Evolutionary conservation across 2,329 filamentous ascomycete genomes (phyloP), one percentile per base, ranked within the genome.

Genomic region (Thielaviopsis populi): DNA sequence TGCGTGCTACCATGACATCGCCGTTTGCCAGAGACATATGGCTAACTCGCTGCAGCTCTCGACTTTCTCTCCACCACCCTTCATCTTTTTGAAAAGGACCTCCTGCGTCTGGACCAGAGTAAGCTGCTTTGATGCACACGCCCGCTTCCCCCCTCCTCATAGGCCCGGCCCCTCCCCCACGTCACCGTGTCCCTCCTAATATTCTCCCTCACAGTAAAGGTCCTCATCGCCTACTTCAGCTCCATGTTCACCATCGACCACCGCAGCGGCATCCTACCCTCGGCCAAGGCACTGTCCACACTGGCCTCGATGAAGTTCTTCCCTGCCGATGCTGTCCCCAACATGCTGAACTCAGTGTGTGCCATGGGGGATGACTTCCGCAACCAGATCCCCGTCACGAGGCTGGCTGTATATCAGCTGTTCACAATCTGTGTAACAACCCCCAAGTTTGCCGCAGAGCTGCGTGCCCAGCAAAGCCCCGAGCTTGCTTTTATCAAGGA

Each of bases 231-330:
- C 42, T 84, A 83, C 72, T 84, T 84, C 64, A 77, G 78, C 15
- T 78, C 79, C 65, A 80, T 83, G 75, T 83, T 83, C 67, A 79
- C 79, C 1, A 77, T 80, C 62, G 81, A 83, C 67, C 80, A 83
- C 71, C 80, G 80, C 69, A 80, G 80, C n/a, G 81, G 81, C 48
- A 78, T 83, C 63, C 72, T 80, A 53, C 76, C 81, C 0, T 80
- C 81, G 1, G 74, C 80, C 2, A 79, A 76, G 54, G 80, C 81
- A 1, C 71, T 83, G n/a, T 74, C 74, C 0, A 74, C 76, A 33
- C 77, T 83, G 59, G 74, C 73, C 50, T 68, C 69, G 59, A 82
- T 81, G 77, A 78, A 76, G 61, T 72, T 73, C 13, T 83, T 83
- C 70, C 77, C 79, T 46, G 75, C 79, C 0, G 70, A 74, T 13